Base-by-base conservation (phyloP, 345 rosid species). In the Gossypium turneri region DNA sequence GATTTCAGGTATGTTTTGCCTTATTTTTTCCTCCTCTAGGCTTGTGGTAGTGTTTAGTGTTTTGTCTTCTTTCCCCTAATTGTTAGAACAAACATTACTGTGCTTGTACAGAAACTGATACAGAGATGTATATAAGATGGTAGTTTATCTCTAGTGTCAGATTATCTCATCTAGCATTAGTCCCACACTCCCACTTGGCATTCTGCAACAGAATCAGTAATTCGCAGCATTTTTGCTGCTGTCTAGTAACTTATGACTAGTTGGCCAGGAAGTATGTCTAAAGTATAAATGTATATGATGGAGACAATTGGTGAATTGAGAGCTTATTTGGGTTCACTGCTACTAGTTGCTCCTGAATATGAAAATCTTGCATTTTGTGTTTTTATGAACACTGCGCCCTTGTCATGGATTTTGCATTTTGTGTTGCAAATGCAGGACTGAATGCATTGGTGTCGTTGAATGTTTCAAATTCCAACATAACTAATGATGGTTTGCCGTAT, bases 381-480 rank as follows among this genome's bases (percentile, higher is more conserved):
- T 72, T n/a, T n/a, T n/a, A n/a, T n/a, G n/a, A n/a, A n/a, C n/a
- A 24, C 6, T 8, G 8, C 25, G 57, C 51, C 44, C 9, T 44
- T 58, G 3, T 15, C 20, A 24, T 67, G 20, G 22, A 8, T 72
- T 73, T n/a, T n/a, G 12, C 41, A 12, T 20, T 62, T 73, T 74
- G 50, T 41, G 22, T 4, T 72, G 16, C 73, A 53, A 45, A 19
- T 81, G 75, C 86, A 86, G 90, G 94, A 64, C 57, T 89, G 83
- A 83, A 85, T 1, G 81, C 78, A n/a, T 75, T 87, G 73, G 86
- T 87, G 22, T 81, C 88, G 0, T 72, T 89, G 73, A 89, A 85
- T 73, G 73, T 87, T 59, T 86, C 88, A 3, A 84, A 82, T 79
- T 89, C 90, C 45, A 83, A 79, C 12, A 80, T 89, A 75, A 87